A percentile compares a stretch with the other conserved stretches of the same genome.
Evolutionary conservation across 2,329 filamentous ascomycete genomes (phyloP).

Genomic region (Raffaelea albimanens): DNA sequence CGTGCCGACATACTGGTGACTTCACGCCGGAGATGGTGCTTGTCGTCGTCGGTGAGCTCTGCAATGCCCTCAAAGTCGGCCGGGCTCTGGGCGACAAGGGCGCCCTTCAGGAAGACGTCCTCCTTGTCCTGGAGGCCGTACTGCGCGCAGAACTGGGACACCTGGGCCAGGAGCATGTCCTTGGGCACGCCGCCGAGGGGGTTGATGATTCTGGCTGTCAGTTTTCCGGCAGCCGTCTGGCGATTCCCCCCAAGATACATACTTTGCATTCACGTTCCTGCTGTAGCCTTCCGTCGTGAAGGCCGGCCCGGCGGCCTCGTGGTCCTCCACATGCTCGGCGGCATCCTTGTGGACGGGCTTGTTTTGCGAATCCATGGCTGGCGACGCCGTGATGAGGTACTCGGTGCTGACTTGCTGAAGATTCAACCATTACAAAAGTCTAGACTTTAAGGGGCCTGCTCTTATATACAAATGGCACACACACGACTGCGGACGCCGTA

Average conservation of each 20-base stretch:
- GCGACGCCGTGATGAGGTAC: no score
- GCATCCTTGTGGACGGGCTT: no score
- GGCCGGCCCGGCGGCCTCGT: neutral
- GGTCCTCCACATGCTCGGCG: no score
- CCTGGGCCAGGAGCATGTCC: neutral
- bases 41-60: conserved; percentile 22
- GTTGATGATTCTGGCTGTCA: conserved; percentile 8
- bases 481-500: no score
- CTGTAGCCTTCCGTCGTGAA: neutral
- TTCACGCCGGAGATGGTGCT: conserved; percentile 46
- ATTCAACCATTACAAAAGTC: no score
- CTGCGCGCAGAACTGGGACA: conserved; percentile 3
- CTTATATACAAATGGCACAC: no score
- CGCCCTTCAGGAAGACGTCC: conserved; percentile 47
- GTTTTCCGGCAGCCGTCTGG: no score
- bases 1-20: no score
- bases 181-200: conserved; percentile 4
- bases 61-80: conserved; percentile 48
- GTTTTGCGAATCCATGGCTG: no score
- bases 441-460: no score
- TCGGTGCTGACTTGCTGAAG: no score
- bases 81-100: conserved; percentile 66
- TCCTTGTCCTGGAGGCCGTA: conserved; percentile 22
- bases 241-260: neutral
- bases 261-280: conserved; percentile 1